phyloP scores from a whole-genome alignment of 192 early-diverging fungal species.

The Rhizophagus sp. region DNA sequence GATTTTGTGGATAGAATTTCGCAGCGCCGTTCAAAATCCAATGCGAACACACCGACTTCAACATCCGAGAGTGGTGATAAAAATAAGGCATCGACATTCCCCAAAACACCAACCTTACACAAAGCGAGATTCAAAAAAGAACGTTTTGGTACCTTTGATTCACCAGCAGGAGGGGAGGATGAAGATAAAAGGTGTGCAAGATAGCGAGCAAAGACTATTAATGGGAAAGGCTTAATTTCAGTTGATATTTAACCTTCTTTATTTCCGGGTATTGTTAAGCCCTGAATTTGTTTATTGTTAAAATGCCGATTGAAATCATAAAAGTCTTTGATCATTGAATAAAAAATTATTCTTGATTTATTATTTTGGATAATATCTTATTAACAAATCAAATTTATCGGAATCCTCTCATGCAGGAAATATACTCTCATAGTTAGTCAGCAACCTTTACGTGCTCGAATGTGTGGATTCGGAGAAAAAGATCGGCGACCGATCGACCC shows the following conservation, averaged over 20 bases:
- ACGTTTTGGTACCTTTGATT: conserved; percentile 21
- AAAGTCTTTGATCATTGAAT: background rate
- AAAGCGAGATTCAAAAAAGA: conserved; percentile 19
- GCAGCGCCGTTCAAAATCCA: background rate
- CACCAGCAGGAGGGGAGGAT: conserved; percentile 10
- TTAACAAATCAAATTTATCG: conserved; percentile 2
- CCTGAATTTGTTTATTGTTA: background rate
- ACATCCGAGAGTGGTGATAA: conserved; percentile 13
- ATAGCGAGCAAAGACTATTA: background rate
- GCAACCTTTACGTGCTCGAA: conserved; percentile 72
- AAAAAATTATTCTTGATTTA: background rate
- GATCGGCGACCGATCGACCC: conserved; percentile 79
- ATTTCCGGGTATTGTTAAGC: background rate
- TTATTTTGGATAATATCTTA: background rate
- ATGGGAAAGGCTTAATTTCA: background rate
- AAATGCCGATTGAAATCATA: background rate
- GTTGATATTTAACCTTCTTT: background rate
- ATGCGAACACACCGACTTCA: background rate
- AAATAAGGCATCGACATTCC: background rate
- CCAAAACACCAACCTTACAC: background rate
- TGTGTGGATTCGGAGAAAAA: conserved; percentile 83
- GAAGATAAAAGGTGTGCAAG: conserved; percentile 15
- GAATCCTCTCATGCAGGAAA: conserved; percentile 46
- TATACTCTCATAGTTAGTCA: conserved; percentile 67
- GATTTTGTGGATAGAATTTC: background rate